Percentiles rank a stretch among this genome's conserved stretches.
Conservation (phyloP, 2,329 filamentous ascomycete species). For the Fusarium stilboides region DNA sequence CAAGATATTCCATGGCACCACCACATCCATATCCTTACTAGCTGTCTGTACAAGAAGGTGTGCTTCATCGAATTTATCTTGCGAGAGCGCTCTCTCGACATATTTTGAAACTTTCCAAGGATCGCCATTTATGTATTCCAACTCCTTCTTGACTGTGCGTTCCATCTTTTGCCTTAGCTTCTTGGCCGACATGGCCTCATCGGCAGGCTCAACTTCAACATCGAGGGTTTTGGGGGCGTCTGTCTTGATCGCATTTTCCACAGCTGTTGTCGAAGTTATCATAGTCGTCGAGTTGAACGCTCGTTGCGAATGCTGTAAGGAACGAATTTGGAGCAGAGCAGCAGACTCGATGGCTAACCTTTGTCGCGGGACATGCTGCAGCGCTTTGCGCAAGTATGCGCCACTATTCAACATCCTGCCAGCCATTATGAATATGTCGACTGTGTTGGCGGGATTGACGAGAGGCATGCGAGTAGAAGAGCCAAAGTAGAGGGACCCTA, state of each 20-base stretch:
- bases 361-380: constrained; percentile 36
- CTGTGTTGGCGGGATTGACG: background rate
- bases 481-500: background rate
- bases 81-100: constrained; percentile 72
- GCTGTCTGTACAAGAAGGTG: constrained; percentile 76
- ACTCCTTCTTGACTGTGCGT: constrained; percentile 66
- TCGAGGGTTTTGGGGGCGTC: constrained; percentile 48
- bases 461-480: background rate
- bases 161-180: constrained; percentile 52
- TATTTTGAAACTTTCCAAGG: constrained; percentile 80
- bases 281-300: constrained; percentile 33
- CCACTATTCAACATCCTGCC: constrained; percentile 49
- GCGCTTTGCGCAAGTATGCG: constrained; percentile 49
- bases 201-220: constrained; percentile 12
- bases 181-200: constrained; percentile 33
- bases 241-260: constrained; percentile 6
- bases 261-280: constrained; percentile 1
- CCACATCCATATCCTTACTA: constrained; percentile 74
- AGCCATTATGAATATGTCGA: constrained; percentile 42
- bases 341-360: constrained; percentile 14
- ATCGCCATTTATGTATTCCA: constrained; percentile 74
- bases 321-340: constrained; percentile 21
- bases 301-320: constrained; percentile 24
- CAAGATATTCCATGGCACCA: constrained; percentile 90
- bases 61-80: constrained; percentile 76